Evolutionary conservation across 805 yeast species (phyloP).

Genomic region (Pichia occidentalis): DNA sequence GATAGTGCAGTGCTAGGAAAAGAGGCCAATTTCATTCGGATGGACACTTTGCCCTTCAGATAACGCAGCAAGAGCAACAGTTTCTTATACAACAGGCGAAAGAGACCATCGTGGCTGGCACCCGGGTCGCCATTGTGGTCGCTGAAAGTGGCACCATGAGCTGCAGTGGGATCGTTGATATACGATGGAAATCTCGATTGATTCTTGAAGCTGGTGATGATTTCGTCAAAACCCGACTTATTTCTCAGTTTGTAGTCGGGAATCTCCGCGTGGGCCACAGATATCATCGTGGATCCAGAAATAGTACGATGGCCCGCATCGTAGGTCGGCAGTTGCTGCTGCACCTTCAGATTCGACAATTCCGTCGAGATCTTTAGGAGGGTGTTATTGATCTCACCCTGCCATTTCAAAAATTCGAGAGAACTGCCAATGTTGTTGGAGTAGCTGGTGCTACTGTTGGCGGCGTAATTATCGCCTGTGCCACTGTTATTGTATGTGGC

Average conservation of each 20-base stretch:
- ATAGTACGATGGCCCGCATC: conserved; percentile 9
- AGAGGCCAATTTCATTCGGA: neutral
- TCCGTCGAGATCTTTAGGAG: conserved; percentile 41
- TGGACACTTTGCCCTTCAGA: neutral
- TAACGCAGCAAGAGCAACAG: neutral
- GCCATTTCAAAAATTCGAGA: conserved; percentile 45
- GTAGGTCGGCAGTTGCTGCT: neutral
- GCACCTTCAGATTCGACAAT: conserved; percentile 18
- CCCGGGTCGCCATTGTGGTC: neutral
- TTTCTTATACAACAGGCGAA: conserved; percentile 4
- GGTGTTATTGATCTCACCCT: conserved; percentile 43
- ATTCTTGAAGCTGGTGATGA: neutral
- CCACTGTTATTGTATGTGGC: neutral
- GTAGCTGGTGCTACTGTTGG: neutral
- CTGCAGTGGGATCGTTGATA: too few species aligned
- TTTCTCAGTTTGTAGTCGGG: conserved; percentile 7
- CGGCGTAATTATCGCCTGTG: neutral
- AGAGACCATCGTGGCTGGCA: neutral
- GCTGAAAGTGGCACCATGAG: too few species aligned
- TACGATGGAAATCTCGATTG: too few species aligned
- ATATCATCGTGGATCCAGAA: conserved; percentile 10
- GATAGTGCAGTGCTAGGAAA: neutral
- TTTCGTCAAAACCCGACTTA: conserved; percentile 1
- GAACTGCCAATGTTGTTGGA: conserved; percentile 17
- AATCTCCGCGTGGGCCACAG: conserved; percentile 4